Evolutionary conservation across 345 rosid genomes (phyloP).

Genomic region (Acer campestre): DNA sequence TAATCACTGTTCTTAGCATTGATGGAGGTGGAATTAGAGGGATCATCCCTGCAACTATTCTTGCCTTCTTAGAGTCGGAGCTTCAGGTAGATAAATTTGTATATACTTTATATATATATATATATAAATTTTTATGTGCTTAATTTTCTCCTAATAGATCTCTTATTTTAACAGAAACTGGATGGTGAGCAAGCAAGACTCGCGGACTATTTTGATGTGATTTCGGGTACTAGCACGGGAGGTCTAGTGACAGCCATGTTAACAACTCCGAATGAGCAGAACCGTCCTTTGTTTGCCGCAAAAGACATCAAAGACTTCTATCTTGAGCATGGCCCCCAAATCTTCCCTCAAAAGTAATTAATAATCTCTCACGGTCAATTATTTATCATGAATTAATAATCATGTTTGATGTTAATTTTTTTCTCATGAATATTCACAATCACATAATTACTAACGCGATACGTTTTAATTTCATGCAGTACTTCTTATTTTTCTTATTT

Average conservation of each 20-base stretch:
- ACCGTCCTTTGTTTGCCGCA: constrained; percentile 67
- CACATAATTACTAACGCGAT: no score
- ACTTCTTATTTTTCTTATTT: no score
- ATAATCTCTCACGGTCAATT: not conserved
- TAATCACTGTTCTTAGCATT: constrained; percentile 66
- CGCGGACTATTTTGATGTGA: constrained; percentile 73
- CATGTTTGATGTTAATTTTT: no score
- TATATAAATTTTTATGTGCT: no score
- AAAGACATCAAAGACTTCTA: constrained; percentile 62
- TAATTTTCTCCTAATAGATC: no score
- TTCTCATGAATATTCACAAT: no score
- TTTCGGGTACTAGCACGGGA: constrained; percentile 73
- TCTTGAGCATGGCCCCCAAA: constrained; percentile 50
- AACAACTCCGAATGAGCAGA: constrained; percentile 49
- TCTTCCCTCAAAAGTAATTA: constrained; percentile 55
- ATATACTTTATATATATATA: no score
- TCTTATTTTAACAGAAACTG: constrained; percentile 41
- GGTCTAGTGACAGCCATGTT: constrained; percentile 78
- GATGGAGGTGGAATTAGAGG: constrained; percentile 91
- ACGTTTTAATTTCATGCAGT: no score
- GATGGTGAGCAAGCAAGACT: constrained; percentile 69
- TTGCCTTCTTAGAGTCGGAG: constrained; percentile 62
- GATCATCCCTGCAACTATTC: constrained; percentile 61
- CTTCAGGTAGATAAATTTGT: constrained; percentile 50
- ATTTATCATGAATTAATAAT: no score